Evolutionary conservation across 805 yeast genomes (phyloP).

Genomic region (Nakazawaea anatomiae): DNA sequence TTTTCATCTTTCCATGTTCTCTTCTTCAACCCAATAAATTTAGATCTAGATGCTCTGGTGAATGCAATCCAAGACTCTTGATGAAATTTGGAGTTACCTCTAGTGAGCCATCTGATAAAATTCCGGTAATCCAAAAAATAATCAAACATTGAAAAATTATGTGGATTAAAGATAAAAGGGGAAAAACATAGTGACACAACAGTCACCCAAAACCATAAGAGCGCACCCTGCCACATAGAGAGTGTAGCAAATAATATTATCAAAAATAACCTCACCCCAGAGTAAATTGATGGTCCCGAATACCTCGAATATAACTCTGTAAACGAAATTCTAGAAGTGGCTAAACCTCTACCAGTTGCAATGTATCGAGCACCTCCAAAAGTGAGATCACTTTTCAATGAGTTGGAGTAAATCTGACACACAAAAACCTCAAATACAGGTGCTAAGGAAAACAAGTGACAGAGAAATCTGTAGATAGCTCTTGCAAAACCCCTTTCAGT

Average conservation of each 20-base stretch:
- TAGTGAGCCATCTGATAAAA: constrained; percentile 64
- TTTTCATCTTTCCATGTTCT: constrained; percentile 50
- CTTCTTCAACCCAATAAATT: constrained; percentile 86
- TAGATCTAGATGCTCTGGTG: constrained; percentile 73
- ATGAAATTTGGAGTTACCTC: constrained; percentile 69
- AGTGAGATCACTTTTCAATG: constrained; percentile 68
- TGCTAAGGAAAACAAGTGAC: constrained; percentile 75
- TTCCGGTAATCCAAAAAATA: constrained; percentile 45
- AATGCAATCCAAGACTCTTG: constrained; percentile 75
- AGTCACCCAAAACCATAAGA: constrained; percentile 55
- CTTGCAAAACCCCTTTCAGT: constrained; percentile 81
- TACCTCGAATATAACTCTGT: constrained; percentile 68
- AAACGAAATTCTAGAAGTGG: constrained; percentile 76
- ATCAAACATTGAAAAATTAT: constrained; percentile 41
- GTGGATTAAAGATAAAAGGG: constrained; percentile 50
- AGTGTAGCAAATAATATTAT: constrained; percentile 70
- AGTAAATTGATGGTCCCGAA: constrained; percentile 68
- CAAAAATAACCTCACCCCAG: constrained; percentile 66
- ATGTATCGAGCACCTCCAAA: constrained; percentile 92
- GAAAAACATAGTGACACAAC: constrained; percentile 38
- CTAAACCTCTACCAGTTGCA: constrained; percentile 92
- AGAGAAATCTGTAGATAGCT: constrained; percentile 62
- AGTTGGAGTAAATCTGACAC: constrained; percentile 84
- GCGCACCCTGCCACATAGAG: constrained; percentile 75
- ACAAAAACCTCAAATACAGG: constrained; percentile 94